A percentile compares a stretch with the other conserved stretches of the same genome.
phyloP scores from a whole-genome alignment of 768 basidiomycete species.

The Xerocomellus chrysenteron region DNA sequence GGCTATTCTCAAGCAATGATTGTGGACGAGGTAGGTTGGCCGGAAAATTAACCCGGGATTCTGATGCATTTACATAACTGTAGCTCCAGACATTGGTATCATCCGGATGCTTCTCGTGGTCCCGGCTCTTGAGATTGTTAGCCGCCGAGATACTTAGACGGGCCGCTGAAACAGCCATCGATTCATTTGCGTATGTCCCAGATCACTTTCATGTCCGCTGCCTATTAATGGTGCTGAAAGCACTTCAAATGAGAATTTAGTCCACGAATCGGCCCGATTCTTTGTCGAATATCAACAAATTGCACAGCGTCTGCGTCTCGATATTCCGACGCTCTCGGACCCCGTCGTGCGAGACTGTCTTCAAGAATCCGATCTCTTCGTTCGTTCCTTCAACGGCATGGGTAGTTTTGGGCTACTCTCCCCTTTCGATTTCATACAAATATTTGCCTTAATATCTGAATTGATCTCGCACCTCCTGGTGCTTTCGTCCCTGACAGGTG shows the following conservation, averaged over 20 bases:
- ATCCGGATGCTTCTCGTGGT: constrained; percentile 72
- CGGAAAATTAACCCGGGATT: constrained; percentile 9
- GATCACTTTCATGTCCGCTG: constrained; percentile 14
- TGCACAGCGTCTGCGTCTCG: constrained; percentile 71
- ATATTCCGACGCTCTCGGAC: constrained; percentile 76
- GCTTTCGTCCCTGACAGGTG: constrained; percentile 60
- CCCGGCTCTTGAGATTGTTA: constrained; percentile 56
- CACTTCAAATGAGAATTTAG: constrained; percentile 66
- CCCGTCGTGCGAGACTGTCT: constrained; percentile 72
- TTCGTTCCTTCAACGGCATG: constrained; percentile 72
- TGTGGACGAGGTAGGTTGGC: constrained; percentile 68
- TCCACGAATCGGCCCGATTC: constrained; percentile 71
- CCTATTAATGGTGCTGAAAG: constrained; percentile 35
- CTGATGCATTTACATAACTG: not conserved
- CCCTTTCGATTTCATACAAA: constrained; percentile 74
- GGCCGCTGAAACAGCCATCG: constrained; percentile 61
- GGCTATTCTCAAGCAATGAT: constrained; percentile 86
- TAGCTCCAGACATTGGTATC: constrained; percentile 70
- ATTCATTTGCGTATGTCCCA: constrained; percentile 67
- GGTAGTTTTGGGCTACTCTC: constrained; percentile 78
- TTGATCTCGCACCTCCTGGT: constrained; percentile 70
- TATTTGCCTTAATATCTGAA: constrained; percentile 70
- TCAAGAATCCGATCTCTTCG: constrained; percentile 85
- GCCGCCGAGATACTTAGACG: constrained; percentile 64
- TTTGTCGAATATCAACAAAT: constrained; percentile 78